phyloP scores from a whole-genome alignment of 2,329 filamentous ascomycete genomes.

The Diaporthe citrichinensis region DNA sequence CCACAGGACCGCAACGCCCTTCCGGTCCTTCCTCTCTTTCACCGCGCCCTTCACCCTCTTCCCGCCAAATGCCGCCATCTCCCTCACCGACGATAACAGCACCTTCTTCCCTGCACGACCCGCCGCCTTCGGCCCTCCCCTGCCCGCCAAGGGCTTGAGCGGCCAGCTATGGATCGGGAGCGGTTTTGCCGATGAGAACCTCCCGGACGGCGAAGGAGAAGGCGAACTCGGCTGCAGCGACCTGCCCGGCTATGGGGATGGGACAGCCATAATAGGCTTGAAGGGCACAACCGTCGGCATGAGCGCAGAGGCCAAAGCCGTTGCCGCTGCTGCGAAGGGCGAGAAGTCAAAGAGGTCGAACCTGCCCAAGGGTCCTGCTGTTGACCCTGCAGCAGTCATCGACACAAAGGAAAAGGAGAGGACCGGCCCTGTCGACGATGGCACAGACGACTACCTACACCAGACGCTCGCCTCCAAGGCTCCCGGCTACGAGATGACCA shows the following conservation, averaged over 20 bases:
- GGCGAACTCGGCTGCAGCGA: slow-evolving; percentile 96
- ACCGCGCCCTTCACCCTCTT: slow-evolving; percentile 88
- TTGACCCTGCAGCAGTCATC: slow-evolving; percentile 47
- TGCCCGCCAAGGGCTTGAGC: slow-evolving; percentile 83
- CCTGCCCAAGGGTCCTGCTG: slow-evolving; percentile 48
- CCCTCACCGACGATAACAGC: slow-evolving; percentile 96
- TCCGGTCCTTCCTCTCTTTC: slow-evolving; percentile 77
- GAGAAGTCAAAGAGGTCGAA: slow-evolving; percentile 55
- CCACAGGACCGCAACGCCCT: slow-evolving; percentile 51
- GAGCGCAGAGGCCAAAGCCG: slow-evolving; percentile 51
- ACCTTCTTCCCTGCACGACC: slow-evolving; percentile 96
- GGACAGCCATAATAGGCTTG: slow-evolving; percentile 54
- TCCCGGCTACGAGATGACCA: slow-evolving; percentile 53
- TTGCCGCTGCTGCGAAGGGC: slow-evolving; percentile 48
- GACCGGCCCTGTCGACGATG: slow-evolving; percentile 70
- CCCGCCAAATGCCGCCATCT: slow-evolving; percentile 94
- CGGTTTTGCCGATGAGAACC: slow-evolving; percentile 86
- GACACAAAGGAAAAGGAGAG: slow-evolving; percentile 49
- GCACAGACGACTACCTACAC: slow-evolving; percentile 88
- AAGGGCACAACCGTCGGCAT: slow-evolving; percentile 60
- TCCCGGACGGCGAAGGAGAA: slow-evolving; percentile 75
- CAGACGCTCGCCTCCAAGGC: slow-evolving; percentile 57
- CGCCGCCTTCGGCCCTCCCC: slow-evolving; percentile 88
- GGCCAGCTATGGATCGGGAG: slow-evolving; percentile 94
- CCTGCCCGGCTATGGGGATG: slow-evolving; percentile 87